Conservation (phyloP, 495 filamentous ascomycete genomes). For the Tricharina praecox region DNA sequence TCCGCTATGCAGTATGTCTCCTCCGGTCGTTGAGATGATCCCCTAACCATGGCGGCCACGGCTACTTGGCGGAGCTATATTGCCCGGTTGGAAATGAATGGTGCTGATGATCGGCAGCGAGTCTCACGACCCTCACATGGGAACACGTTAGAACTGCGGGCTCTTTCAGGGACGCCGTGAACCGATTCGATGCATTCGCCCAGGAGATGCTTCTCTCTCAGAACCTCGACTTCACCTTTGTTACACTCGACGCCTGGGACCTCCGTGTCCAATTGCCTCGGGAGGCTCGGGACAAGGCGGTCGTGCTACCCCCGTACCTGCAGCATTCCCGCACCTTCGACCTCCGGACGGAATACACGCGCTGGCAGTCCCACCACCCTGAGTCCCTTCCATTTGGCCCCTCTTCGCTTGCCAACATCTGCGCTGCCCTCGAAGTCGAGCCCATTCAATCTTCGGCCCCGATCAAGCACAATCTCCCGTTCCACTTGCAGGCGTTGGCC, state of each 20-base stretch:
- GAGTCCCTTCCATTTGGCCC: constrained; percentile 94
- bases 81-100: too few relatives aligned
- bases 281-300: constrained; percentile 93
- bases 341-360: constrained; percentile 87
- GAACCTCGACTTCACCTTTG: constrained; percentile 89
- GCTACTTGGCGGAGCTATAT: too few relatives aligned
- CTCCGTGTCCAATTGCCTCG: constrained; percentile 92
- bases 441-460: constrained; percentile 90
- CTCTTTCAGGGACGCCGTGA: constrained; percentile 90
- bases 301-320: constrained; percentile 87
- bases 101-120: constrained; percentile 44
- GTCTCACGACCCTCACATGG: constrained; percentile 94
- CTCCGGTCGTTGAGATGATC: too few relatives aligned
- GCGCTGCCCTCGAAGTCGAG: constrained; percentile 91
- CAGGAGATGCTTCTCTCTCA: constrained; percentile 69
- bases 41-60: too few relatives aligned
- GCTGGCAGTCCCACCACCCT: constrained; percentile 95
- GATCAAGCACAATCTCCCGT: constrained; percentile 96
- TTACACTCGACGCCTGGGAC: constrained; percentile 96
- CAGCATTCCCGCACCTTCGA: constrained; percentile 96
- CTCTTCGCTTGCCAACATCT: constrained; percentile 88
- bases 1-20: constrained; percentile 81
- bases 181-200: constrained; percentile 81
- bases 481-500: constrained; percentile 89
- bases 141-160: constrained; percentile 95